Evolutionary conservation across 805 yeast genomes (phyloP).

Genomic region (Brettanomyces bruxellensis): DNA sequence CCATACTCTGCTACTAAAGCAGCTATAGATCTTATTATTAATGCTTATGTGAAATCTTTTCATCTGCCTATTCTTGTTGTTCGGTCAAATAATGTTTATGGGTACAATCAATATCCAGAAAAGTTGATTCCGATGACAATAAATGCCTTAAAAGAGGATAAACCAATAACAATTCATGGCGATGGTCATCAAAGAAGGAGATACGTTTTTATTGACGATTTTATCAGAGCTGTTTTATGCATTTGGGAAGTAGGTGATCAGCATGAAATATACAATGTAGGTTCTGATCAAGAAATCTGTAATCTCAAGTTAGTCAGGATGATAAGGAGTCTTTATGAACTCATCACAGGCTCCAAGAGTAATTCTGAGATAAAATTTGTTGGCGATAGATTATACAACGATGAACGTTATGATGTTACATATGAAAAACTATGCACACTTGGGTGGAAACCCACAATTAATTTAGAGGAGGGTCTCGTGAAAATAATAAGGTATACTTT

Average conservation of each 20-base stretch:
- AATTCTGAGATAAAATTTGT: neutral
- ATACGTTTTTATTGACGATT: neutral
- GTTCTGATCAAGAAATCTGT: neutral
- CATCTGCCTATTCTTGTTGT: neutral
- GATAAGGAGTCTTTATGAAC: neutral
- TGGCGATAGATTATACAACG: neutral
- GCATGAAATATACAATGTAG: conserved; percentile 1
- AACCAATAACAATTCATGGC: neutral
- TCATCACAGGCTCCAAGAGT: neutral
- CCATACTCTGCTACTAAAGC: conserved; percentile 1
- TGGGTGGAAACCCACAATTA: neutral
- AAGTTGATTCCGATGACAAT: conserved; percentile 1
- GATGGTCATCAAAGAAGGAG: conserved; percentile 1
- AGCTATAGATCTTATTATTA: conserved; percentile 1
- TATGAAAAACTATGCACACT: neutral
- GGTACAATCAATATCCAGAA: neutral
- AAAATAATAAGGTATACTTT: neutral
- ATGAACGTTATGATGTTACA: neutral
- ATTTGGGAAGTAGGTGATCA: neutral
- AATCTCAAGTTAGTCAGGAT: neutral
- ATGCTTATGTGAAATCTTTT: conserved; percentile 1
- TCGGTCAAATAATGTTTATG: conserved; percentile 1
- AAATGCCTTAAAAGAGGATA: neutral
- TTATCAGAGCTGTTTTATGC: neutral
- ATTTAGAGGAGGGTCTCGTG: neutral